phyloP scores from a whole-genome alignment of 1,284 basidiomycete genomes.

The Heterobasidion occidentale region DNA sequence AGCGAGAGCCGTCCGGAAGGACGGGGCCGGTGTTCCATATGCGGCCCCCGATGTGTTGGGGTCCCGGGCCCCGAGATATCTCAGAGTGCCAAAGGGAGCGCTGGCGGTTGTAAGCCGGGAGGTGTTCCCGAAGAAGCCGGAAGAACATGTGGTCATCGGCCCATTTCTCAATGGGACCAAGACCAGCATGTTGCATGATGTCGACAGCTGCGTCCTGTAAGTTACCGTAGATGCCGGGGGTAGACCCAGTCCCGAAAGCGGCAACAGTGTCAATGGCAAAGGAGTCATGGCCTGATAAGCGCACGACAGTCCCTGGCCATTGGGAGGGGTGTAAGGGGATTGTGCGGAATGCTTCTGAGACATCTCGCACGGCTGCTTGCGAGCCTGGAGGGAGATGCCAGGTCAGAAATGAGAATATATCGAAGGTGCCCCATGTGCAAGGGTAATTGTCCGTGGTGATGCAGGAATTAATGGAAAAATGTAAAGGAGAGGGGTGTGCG shows the following conservation, averaged over 20 bases:
- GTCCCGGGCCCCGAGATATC: no score
- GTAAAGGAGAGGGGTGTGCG: no score
- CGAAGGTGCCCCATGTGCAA: no score
- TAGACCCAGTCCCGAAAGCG: conserved; percentile 24
- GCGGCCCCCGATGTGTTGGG: no score
- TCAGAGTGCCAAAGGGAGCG: no score
- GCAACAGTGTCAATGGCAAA: conserved; percentile 20
- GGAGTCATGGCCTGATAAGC: conserved; percentile 8
- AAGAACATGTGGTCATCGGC: conserved; percentile 34
- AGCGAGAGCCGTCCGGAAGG: conserved; percentile 3
- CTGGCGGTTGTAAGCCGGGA: conserved; percentile 21
- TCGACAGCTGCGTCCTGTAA: conserved; percentile 21
- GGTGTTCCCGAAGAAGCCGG: conserved; percentile 12
- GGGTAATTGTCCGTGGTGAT: no score
- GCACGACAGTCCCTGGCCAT: conserved; percentile 23
- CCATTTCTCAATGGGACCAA: conserved; percentile 29
- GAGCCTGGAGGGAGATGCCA: no score
- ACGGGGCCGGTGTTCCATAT: conserved; percentile 5
- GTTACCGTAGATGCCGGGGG: conserved; percentile 21
- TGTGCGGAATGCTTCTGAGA: conserved; percentile 20
- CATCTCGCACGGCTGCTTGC: conserved; percentile 23
- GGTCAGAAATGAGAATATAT: no score
- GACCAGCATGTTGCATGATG: conserved; percentile 18
- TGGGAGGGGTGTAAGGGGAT: conserved; percentile 26
- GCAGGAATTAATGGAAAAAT: no score